A percentile compares a stretch with the other conserved stretches of the same genome.
Evolutionary conservation across 2,329 filamentous ascomycete species (phyloP).

Genomic region (Fusarium sp.): DNA sequence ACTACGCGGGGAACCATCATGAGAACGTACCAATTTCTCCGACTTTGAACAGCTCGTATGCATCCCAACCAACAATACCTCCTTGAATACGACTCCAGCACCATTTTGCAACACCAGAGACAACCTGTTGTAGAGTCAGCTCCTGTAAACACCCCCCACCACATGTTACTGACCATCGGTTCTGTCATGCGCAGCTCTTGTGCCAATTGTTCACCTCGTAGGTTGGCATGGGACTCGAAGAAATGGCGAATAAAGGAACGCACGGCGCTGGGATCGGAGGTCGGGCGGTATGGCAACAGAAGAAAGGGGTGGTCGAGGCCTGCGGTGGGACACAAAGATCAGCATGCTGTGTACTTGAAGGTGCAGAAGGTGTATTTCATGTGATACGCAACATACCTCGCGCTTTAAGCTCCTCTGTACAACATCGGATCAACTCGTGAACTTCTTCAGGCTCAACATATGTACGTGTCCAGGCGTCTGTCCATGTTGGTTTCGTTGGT

Average conservation of each 20-base stretch:
- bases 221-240: conserved; percentile 77
- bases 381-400: conserved; percentile 75
- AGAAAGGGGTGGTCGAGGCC: conserved; percentile 93
- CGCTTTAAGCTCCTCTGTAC: conserved; percentile 91
- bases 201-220: conserved; percentile 77
- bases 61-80: conserved; percentile 96
- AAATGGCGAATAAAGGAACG: conserved; percentile 94
- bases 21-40: conserved; percentile 81
- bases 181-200: conserved; percentile 94
- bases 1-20: not conserved
- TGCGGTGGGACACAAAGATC: conserved; percentile 55
- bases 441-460: conserved; percentile 91
- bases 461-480: conserved; percentile 87
- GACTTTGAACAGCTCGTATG: conserved; percentile 94
- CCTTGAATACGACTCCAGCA: conserved; percentile 94
- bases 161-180: conserved; percentile 78
- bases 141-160: not conserved
- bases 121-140: conserved; percentile 70
- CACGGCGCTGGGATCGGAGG: conserved; percentile 90
- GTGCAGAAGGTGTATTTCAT: conserved; percentile 8
- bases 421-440: conserved; percentile 85
- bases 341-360: conserved; percentile 31
- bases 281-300: conserved; percentile 92
- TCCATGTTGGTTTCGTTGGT: conserved; percentile 82
- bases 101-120: conserved; percentile 97